Conservation (phyloP, 75 land plant species). For the Selaginella moellendorffii region DNA sequence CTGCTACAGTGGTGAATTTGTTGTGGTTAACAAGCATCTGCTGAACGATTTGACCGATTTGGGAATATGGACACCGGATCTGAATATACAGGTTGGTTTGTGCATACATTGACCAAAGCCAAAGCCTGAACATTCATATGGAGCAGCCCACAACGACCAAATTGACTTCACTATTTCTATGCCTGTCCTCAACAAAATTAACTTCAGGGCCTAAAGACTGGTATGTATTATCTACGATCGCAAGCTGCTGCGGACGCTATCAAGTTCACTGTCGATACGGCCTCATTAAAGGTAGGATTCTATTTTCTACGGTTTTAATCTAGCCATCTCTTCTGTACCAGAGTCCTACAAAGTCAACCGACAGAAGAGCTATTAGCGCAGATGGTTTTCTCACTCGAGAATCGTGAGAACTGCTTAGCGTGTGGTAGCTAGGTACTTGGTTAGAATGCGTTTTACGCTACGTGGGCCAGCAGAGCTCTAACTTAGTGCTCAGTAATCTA, state of each 20-base stretch:
- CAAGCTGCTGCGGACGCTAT: constrained; percentile 94
- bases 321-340: constrained; percentile 16
- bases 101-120: constrained; percentile 14
- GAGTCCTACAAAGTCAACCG: constrained; percentile 18
- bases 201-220: constrained; percentile 42
- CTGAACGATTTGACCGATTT: constrained; percentile 91
- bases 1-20: constrained; percentile 82
- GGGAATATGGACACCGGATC: constrained; percentile 72
- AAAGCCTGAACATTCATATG: constrained; percentile 9
- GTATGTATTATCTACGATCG: constrained; percentile 82
- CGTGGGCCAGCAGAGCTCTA: no score
- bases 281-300: constrained; percentile 38
- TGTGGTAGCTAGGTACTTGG: constrained; percentile 84
- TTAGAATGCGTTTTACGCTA: no score
- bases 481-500: no score
- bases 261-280: constrained; percentile 75
- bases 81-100: constrained; percentile 64
- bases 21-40: constrained; percentile 95
- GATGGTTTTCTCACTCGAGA: constrained; percentile 64
- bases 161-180: constrained; percentile 36
- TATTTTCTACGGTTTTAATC: background rate
- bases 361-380: constrained; percentile 55
- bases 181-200: constrained; percentile 46
- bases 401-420: constrained; percentile 71
- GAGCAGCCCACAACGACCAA: background rate